Evolutionary conservation across 1,284 basidiomycete species (phyloP).

Genomic region (Ustilago shanxiensis): DNA sequence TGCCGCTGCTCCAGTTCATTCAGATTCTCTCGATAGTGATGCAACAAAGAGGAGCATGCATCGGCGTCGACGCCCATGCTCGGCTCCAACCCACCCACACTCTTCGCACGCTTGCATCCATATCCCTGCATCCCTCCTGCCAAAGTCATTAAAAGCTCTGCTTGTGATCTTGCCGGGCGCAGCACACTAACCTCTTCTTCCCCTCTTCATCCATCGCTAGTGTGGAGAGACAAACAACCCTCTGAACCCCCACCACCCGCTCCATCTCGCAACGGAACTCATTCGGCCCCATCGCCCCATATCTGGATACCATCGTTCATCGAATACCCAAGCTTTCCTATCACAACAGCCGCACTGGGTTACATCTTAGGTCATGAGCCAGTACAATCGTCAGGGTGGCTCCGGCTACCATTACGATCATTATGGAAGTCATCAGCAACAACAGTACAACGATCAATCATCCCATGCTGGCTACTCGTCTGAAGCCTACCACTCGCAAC

Average conservation of each 20-base stretch:
- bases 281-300: background rate
- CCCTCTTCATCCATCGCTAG: background rate
- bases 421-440: slow-evolving; percentile 17
- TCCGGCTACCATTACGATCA: slow-evolving; percentile 18
- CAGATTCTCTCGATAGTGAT: background rate
- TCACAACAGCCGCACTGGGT: too few relatives aligned
- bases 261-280: background rate
- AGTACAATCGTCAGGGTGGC: slow-evolving; percentile 30
- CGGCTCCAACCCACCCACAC: background rate
- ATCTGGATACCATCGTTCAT: too few relatives aligned
- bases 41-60: too few relatives aligned
- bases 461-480: slow-evolving; percentile 15
- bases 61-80: background rate
- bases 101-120: background rate
- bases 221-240: background rate
- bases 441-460: slow-evolving; percentile 13
- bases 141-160: background rate
- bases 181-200: background rate
- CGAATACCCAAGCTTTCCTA: too few relatives aligned
- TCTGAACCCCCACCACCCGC: background rate
- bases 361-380: slow-evolving; percentile 24
- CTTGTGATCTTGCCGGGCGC: background rate
- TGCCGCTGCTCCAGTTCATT: background rate
- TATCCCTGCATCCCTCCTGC: background rate
- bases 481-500: slow-evolving; percentile 17